Percentiles rank a stretch among this genome's conserved stretches.
phyloP scores from a whole-genome alignment of 2,329 filamentous ascomycete species.

The Hymenoscyphus infarciens region DNA sequence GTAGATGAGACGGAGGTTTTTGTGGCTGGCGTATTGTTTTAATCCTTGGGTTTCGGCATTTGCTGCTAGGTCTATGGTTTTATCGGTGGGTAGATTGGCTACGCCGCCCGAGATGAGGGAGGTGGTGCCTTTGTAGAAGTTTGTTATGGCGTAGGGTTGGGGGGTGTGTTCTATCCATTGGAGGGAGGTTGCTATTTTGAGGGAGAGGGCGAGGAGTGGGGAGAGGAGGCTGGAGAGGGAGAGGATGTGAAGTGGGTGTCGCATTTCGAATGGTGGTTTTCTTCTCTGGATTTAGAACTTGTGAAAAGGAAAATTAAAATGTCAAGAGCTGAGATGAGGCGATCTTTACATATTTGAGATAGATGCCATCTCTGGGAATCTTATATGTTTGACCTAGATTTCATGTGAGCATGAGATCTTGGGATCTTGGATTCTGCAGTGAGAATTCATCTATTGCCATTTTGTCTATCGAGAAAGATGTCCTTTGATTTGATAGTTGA shows the following conservation, averaged over 20 bases:
- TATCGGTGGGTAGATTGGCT: constrained; percentile 16
- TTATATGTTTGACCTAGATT: neutral
- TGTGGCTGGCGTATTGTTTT: constrained; percentile 16
- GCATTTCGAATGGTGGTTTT: neutral
- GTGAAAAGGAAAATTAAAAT: neutral
- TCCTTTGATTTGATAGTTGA: neutral
- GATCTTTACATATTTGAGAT: neutral
- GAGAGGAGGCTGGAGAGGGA: neutral
- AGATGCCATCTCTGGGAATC: neutral
- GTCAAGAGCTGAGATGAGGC: neutral
- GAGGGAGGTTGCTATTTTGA: constrained; percentile 13
- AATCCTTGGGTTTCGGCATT: constrained; percentile 23
- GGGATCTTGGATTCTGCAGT: neutral
- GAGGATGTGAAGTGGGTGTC: neutral
- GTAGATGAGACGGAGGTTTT: constrained; percentile 20
- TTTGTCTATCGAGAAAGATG: neutral
- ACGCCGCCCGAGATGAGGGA: constrained; percentile 10
- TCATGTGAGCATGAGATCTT: neutral
- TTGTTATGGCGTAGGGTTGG: constrained; percentile 14
- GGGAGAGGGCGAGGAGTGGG: neutral
- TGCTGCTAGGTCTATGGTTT: constrained; percentile 15
- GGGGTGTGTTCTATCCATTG: constrained; percentile 19
- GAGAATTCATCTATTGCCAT: neutral
- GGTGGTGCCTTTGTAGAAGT: constrained; percentile 15
- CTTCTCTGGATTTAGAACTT: neutral